Base-by-base conservation (phyloP, 75 land plant species). In the Selaginella moellendorffii region DNA sequence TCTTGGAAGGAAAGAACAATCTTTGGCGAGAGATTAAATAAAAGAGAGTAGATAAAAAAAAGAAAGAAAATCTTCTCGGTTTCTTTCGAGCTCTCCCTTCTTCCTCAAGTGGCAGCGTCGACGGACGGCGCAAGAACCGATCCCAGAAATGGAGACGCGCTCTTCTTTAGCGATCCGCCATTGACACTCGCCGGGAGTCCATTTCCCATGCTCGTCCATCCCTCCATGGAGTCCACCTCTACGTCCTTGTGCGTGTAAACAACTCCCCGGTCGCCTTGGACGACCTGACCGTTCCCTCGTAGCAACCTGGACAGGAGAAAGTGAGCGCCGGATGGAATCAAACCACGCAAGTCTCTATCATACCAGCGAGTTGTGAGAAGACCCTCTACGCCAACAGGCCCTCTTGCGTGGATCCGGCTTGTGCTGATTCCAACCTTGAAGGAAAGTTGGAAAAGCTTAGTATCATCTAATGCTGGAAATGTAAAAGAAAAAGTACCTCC, bases 371-470 rank as follows among this genome's bases (percentile, higher is more conserved):
- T 84, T 2, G 99, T 95, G 54, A 95, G 64, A 21, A 95, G 68
- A 52, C 99, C 99, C 74, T 90, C 99, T 21, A 95, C 97, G 65
- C 99, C 99, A 19, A 95, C 97, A 29, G 99, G 99, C 26, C 97
- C 99, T 19, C 99, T 86, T 31, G 97, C 99, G 79, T 95, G 99
- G 65, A 95, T 95, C 65, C 90, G 68, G 54, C 97, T 74, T 24
- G 99, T 90, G 61, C 97, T 95, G 70, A 95, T 95, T 29, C 99
- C 99, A 61, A 90, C 99, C 98, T 93, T 1, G 26, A 21, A 31
- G 24, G 36, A 26, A 27, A 28, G 53, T 65, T 14, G 62, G 67
- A 52, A 66, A 53, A 1, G 25, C 21, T n/a, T 25, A 18, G 30
- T 26, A 42, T 1, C 29, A 58, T 53, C 18, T 2, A 29, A 69